Percentiles rank a stretch among this genome's conserved stretches.
These are phyloP conservation scores for Cyanidioschyzon merolae DNA, from an alignment of 23 red algal species.

Conservation along the genomic window DNA sequence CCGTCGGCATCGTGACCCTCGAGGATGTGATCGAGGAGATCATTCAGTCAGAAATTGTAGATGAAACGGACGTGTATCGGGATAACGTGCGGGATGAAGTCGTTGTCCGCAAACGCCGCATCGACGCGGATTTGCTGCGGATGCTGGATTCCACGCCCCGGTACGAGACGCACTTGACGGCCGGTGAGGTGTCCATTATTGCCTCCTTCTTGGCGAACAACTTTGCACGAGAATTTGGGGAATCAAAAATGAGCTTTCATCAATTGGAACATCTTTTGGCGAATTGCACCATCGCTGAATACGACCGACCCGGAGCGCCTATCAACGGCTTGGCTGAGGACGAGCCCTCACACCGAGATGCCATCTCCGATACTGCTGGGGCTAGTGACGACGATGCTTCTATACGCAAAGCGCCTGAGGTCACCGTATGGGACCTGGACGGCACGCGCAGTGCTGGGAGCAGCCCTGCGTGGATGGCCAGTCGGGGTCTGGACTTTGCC, in stretches of 20 bases:
- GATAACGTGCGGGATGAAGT: slow-evolving; percentile 16
- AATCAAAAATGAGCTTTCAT: neutral
- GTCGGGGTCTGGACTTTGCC: neutral
- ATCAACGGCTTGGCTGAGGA: neutral
- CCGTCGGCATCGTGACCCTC: slow-evolving; percentile 36
- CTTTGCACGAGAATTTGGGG: neutral
- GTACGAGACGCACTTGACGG: neutral
- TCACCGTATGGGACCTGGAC: neutral
- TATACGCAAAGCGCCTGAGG: neutral
- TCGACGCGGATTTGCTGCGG: neutral
- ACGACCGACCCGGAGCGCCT: neutral
- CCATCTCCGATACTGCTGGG: neutral
- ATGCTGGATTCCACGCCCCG: slow-evolving; percentile 11
- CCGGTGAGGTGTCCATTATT: neutral
- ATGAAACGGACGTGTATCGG: slow-evolving; percentile 47
- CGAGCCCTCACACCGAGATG: neutral
- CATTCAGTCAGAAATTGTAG: slow-evolving; percentile 47
- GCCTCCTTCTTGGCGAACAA: neutral
- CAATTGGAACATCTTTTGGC: neutral
- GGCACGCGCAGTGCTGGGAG: neutral
- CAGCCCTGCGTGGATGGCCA: neutral
- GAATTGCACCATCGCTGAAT: neutral
- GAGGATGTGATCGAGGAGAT: slow-evolving; percentile 61
- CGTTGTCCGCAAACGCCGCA: slow-evolving; percentile 7
- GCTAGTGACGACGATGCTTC: neutral